Evolutionary conservation across 1,284 basidiomycete genomes (phyloP).

Genomic region (Sporisorium iseilematis-ciliati): DNA sequence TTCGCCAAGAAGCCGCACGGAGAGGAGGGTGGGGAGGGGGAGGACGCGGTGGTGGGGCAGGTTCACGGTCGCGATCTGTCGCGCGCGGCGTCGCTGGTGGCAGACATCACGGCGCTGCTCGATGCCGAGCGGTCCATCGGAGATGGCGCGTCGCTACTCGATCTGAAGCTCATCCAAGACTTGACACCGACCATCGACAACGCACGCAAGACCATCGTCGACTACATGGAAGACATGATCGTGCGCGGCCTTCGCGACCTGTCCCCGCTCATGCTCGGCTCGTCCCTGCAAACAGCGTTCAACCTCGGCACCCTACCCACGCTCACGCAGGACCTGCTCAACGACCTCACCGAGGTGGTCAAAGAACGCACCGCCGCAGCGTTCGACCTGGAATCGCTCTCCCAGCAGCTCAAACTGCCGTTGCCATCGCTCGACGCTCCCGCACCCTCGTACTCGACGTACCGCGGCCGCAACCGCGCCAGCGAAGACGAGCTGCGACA

Average conservation of each 20-base stretch:
- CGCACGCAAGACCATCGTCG: constrained; percentile 44
- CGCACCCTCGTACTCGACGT: constrained; percentile 17
- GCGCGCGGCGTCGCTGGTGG: constrained; percentile 47
- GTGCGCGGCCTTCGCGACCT: constrained; percentile 59
- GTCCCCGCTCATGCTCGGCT: constrained; percentile 78
- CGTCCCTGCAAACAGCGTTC: constrained; percentile 92
- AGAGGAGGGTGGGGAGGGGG: constrained; percentile 9
- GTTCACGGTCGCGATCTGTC: constrained; percentile 50
- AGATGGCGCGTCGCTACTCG: constrained; percentile 59
- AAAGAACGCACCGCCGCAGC: constrained; percentile 80
- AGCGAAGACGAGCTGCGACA: constrained; percentile 82
- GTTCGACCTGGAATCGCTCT: constrained; percentile 87
- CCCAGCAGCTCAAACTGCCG: constrained; percentile 77
- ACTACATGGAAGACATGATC: constrained; percentile 65
- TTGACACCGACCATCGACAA: constrained; percentile 40
- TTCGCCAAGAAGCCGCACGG: constrained; percentile 12
- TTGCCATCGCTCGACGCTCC: constrained; percentile 16
- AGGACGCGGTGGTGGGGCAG: constrained; percentile 49
- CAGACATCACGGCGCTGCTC: constrained; percentile 34
- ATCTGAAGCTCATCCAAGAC: constrained; percentile 40
- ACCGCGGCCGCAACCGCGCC: constrained; percentile 71
- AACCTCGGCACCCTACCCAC: constrained; percentile 87
- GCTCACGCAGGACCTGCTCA: constrained; percentile 82
- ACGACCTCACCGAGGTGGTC: constrained; percentile 85
- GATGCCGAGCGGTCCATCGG: neutral